Percentiles rank a stretch among this genome's conserved stretches.
These are phyloP conservation scores for Pezicula carpinea DNA, from an alignment of 2,329 filamentous ascomycete species.

Conservation along the genomic window DNA sequence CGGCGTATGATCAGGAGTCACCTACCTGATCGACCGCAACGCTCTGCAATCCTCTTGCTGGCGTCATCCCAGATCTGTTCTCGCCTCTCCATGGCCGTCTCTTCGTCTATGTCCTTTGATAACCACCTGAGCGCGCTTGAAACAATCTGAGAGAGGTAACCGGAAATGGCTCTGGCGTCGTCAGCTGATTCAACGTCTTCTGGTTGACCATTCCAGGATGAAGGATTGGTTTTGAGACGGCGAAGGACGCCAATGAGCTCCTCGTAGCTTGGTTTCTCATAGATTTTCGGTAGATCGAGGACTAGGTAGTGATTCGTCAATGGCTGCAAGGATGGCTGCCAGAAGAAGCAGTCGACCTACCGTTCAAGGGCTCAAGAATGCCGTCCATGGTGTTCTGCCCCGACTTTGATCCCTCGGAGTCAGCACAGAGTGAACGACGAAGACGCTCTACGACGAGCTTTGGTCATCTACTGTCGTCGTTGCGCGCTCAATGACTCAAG, in stretches of 20 bases:
- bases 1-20: constrained; percentile 3
- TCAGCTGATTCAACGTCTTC: constrained; percentile 30
- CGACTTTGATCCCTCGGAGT: too few species aligned
- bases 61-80: constrained; percentile 75
- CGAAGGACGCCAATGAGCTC: constrained; percentile 63
- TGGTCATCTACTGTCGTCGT: too few species aligned
- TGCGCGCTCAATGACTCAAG: too few species aligned
- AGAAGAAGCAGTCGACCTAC: neutral
- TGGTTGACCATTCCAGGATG: constrained; percentile 55
- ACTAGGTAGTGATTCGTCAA: constrained; percentile 36
- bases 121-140: constrained; percentile 66
- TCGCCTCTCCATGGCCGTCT: constrained; percentile 51
- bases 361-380: neutral
- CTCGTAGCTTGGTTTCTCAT: constrained; percentile 65
- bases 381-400: too few species aligned
- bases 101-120: constrained; percentile 19
- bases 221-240: constrained; percentile 61
- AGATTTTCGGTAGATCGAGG: constrained; percentile 76
- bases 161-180: constrained; percentile 48
- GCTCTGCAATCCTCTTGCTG: constrained; percentile 74
- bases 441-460: too few species aligned
- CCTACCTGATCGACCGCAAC: constrained; percentile 71
- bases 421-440: too few species aligned
- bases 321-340: too few species aligned
- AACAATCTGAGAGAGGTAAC: constrained; percentile 67